Evolutionary conservation across 768 basidiomycete genomes (phyloP).

Genomic region (Kwoniella europaea): DNA sequence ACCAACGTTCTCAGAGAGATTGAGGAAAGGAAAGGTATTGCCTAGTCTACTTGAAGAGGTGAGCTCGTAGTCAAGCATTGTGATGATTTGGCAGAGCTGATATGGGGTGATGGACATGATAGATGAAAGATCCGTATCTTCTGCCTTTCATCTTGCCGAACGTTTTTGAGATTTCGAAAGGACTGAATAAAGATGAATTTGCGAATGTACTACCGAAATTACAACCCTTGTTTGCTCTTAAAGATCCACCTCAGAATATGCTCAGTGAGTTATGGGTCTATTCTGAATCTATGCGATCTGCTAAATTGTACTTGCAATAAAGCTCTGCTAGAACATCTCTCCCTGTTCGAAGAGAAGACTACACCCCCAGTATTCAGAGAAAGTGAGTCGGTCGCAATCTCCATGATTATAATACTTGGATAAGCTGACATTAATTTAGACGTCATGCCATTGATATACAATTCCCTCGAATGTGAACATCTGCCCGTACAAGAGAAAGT

Average conservation of each 20-base stretch:
- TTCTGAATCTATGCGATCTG: too few relatives aligned
- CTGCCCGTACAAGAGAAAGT: constrained; percentile 88
- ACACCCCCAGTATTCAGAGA: constrained; percentile 83
- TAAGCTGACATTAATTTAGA: constrained; percentile 62
- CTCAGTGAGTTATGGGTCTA: constrained; percentile 60
- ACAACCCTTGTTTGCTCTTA: constrained; percentile 84
- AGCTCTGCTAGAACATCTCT: constrained; percentile 81
- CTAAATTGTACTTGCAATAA: too few relatives aligned
- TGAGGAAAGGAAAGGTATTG: constrained; percentile 84
- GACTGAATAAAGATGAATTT: constrained; percentile 79
- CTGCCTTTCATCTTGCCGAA: constrained; percentile 95
- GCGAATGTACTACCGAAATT: constrained; percentile 82
- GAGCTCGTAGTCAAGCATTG: constrained; percentile 17
- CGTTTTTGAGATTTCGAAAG: constrained; percentile 83
- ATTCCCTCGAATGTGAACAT: constrained; percentile 95
- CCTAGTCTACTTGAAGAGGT: constrained; percentile 94
- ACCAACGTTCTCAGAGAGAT: constrained; percentile 81
- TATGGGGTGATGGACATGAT: background rate
- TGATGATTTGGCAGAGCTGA: background rate
- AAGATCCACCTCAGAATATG: constrained; percentile 98
- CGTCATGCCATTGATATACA: constrained; percentile 94
- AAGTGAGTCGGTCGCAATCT: constrained; percentile 64
- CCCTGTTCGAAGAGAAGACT: constrained; percentile 85
- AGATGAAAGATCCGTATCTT: constrained; percentile 81
- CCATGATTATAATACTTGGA: background rate